Base-by-base conservation (phyloP, 352 stramenopile genomes). In the Phytophthora sp. region DNA sequence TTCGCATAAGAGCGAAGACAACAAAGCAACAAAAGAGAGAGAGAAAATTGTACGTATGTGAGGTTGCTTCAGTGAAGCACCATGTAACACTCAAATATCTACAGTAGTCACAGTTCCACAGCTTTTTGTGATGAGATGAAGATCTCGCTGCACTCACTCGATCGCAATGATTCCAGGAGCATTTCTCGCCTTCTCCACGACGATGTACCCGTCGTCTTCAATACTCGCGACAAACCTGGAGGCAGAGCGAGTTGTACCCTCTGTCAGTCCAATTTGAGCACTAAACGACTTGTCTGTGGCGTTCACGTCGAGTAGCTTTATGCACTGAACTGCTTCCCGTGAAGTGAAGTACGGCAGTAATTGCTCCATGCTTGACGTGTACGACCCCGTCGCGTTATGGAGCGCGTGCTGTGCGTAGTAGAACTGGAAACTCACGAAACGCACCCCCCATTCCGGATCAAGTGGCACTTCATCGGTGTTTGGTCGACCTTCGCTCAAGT, bases 331-430 rank as follows among this genome's bases (percentile, higher is more conserved):
- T 7, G 63, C 63, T 16, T 71, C 50, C n/a, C 57, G 35, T 1
- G 55, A 57, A 24, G 33, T 39, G 36, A 89, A 81, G 39, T 76
- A 80, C 36, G 67, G 56, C 15, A 70, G 36, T 5, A 90, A 47
- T 18, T 74, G 51, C 5, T 69, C 58, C 20, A 79, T 38, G 20
- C 12, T 49, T n/a, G 46, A 46, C 0, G 83, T 72, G 36, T 80
- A 92, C 24, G 36, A 15, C 21, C 72, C 61, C 13, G 62, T 65
- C 26, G 31, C 36, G 3, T 65, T 55, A 35, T 74, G 57, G 38
- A 74, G 86, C 1, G 69, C 73, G 24, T 84, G 66, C 38, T 92
- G 84, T 2, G 84, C 81, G 47, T 92, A 89, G 53, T 89, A 92
- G 18, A 86, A 71, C 64, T 89, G 74, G 49, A 92, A 92, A 16